phyloP scores from a whole-genome alignment of 164 flowering plant species.

The Aristolochia contorta region DNA sequence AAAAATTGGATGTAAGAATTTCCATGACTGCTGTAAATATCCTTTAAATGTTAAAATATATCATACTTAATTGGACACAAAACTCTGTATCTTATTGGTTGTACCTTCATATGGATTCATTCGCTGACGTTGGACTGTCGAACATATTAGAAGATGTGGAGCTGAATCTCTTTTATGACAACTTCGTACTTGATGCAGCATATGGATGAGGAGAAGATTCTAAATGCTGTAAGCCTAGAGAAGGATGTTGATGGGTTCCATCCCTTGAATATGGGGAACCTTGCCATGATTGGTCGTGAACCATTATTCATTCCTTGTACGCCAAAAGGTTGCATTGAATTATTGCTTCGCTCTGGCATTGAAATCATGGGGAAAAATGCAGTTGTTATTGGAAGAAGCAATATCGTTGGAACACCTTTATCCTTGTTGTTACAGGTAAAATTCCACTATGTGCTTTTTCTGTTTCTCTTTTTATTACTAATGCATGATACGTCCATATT shows the following conservation, averaged over 20 bases:
- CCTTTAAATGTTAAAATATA: no score
- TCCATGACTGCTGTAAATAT: no score
- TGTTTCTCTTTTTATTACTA: not conserved
- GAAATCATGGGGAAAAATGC: conserved; percentile 69
- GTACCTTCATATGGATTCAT: no score
- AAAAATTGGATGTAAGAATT: no score
- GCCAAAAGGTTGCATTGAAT: conserved; percentile 73
- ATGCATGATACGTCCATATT: no score
- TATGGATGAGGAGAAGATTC: conserved; percentile 57
- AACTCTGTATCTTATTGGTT: no score
- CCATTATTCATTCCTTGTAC: conserved; percentile 80
- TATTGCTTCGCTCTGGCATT: conserved; percentile 47
- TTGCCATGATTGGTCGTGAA: conserved; percentile 74
- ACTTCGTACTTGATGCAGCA: conserved; percentile 36
- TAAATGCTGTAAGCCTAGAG: conserved; percentile 45
- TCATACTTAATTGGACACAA: no score
- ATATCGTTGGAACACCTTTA: conserved; percentile 71
- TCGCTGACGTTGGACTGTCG: no score
- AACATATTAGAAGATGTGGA: no score
- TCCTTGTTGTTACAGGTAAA: conserved; percentile 69
- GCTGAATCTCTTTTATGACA: no score
- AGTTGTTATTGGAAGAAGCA: conserved; percentile 82
- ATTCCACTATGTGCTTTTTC: not conserved
- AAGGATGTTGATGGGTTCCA: conserved; percentile 92
- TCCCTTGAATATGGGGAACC: conserved; percentile 74